Conservation (phyloP, 805 yeast genomes). For the Ogataea siamensis region DNA sequence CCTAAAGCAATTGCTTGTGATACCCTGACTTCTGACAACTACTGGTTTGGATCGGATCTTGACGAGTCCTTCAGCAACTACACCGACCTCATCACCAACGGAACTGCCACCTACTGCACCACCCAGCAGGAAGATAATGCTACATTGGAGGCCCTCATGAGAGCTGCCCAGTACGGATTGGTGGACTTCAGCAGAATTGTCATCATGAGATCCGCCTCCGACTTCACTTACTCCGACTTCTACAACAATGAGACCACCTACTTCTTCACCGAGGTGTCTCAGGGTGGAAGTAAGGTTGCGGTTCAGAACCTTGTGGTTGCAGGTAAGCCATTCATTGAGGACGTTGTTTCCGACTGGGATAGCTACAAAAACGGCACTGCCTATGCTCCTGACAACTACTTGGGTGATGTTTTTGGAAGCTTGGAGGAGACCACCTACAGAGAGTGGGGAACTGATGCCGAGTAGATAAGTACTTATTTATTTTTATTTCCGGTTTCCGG, state of each 20-base stretch:
- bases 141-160: constrained; percentile 54
- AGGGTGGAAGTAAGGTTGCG: constrained; percentile 52
- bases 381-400: constrained; percentile 47
- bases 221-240: constrained; percentile 46
- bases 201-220: constrained; percentile 60
- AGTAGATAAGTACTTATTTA: not conserved
- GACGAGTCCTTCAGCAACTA: constrained; percentile 49
- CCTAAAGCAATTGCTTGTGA: constrained; percentile 56
- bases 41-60: constrained; percentile 54
- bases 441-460: constrained; percentile 23
- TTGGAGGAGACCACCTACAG: constrained; percentile 40
- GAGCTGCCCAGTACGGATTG: constrained; percentile 53
- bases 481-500: constrained; percentile 1
- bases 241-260: constrained; percentile 41
- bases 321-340: constrained; percentile 53
- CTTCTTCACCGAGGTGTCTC: constrained; percentile 47
- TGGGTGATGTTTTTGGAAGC: constrained; percentile 60
- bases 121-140: constrained; percentile 72
- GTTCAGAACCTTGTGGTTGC: constrained; percentile 51
- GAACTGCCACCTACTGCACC: constrained; percentile 56
- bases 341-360: constrained; percentile 50
- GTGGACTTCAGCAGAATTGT: constrained; percentile 58
- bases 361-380: constrained; percentile 31
- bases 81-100: constrained; percentile 52
- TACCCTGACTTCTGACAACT: constrained; percentile 57